Evolutionary conservation across 805 yeast genomes (phyloP).

Genomic region (Starmerella riodocensis): DNA sequence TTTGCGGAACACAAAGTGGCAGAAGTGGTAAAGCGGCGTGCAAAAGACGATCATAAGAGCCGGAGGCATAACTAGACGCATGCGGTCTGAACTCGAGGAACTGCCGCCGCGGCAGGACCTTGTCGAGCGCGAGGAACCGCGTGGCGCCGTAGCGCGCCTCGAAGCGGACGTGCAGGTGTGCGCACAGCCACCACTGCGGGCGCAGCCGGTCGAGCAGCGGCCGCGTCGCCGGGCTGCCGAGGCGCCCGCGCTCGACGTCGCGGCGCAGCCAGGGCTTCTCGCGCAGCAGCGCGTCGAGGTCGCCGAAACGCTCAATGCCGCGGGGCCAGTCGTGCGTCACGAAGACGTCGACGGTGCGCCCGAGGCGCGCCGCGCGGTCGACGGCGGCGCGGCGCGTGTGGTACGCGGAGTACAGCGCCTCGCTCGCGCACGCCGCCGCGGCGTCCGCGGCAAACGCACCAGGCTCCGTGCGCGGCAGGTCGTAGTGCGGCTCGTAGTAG

Average conservation of each 20-base stretch:
- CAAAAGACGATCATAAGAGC: conserved; percentile 60
- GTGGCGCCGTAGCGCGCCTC: conserved; percentile 42
- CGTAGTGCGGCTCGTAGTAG: conserved; percentile 41
- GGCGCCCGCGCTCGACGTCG: conserved; percentile 45
- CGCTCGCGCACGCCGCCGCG: background rate
- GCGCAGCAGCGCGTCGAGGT: conserved; percentile 36
- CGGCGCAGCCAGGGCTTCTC: conserved; percentile 52
- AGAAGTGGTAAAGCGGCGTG: conserved; percentile 67
- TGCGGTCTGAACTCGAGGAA: conserved; percentile 55
- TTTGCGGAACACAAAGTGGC: conserved; percentile 58
- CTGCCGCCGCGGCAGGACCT: conserved; percentile 54
- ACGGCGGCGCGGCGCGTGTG: conserved; percentile 58
- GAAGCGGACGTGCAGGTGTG: conserved; percentile 72
- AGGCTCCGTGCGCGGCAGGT: conserved; percentile 26
- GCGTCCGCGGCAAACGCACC: conserved; percentile 6
- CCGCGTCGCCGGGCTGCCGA: conserved; percentile 50
- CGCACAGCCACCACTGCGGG: conserved; percentile 75
- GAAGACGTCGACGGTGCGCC: conserved; percentile 37
- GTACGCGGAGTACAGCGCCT: conserved; percentile 42
- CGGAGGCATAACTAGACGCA: conserved; percentile 94
- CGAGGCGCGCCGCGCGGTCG: conserved; percentile 34
- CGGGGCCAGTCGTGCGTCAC: conserved; percentile 93
- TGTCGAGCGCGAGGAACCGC: conserved; percentile 70
- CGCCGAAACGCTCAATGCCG: conserved; percentile 56
- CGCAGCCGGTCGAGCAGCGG: conserved; percentile 44